Percentiles rank a stretch among this genome's conserved stretches.
phyloP scores from a whole-genome alignment of 345 rosid genomes.

The Raphanus raphanistrum region DNA sequence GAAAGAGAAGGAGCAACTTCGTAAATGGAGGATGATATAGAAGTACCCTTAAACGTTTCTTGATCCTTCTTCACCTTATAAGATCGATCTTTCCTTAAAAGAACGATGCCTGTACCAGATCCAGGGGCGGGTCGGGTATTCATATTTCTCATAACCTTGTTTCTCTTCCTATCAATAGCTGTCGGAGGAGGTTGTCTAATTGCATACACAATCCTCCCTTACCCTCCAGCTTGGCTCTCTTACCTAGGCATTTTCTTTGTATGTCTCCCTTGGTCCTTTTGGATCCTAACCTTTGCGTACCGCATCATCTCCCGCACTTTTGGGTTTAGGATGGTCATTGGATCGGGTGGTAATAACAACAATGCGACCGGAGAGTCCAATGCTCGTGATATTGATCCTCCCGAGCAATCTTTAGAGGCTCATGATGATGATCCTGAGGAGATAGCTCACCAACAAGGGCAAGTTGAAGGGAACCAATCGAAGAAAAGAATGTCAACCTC shows the following conservation, averaged over 20 bases:
- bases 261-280: constrained; percentile 83
- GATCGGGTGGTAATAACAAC: constrained; percentile 33
- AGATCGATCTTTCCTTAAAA: constrained; percentile 19
- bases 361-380: background rate
- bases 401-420: constrained; percentile 19
- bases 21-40: constrained; percentile 38
- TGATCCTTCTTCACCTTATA: constrained; percentile 17
- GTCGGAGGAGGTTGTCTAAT: constrained; percentile 65
- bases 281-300: constrained; percentile 61
- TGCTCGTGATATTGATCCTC: constrained; percentile 20
- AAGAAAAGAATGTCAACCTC: constrained; percentile 41
- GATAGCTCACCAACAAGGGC: constrained; percentile 21
- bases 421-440: constrained; percentile 24
- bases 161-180: constrained; percentile 48
- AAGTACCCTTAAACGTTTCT: constrained; percentile 10
- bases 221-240: constrained; percentile 54
- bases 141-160: constrained; percentile 58
- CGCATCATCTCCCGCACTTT: constrained; percentile 57
- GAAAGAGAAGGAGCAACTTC: background rate
- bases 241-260: constrained; percentile 59
- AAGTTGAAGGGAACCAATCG: constrained; percentile 35
- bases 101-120: constrained; percentile 69
- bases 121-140: constrained; percentile 60
- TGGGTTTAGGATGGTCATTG: constrained; percentile 55
- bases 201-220: constrained; percentile 54